Evolutionary conservation across 2,329 filamentous ascomycete species (phyloP).

Genomic region (Microcyclospora pomicola): DNA sequence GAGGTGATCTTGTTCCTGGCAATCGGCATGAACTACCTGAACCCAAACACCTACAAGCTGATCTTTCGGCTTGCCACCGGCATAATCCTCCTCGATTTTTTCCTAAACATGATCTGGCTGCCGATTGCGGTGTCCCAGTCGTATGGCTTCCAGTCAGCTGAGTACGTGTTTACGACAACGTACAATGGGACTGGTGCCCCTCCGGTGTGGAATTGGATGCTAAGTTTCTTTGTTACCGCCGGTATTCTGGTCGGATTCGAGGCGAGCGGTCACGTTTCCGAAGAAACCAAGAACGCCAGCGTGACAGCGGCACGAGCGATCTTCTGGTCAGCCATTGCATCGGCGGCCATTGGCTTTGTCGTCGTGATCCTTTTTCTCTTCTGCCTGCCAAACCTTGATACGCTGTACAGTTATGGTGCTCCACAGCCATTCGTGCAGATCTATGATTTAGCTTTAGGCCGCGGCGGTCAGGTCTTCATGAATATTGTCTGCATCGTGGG

Average conservation of each 20-base stretch:
- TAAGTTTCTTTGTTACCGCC: conserved; percentile 47
- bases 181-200: conserved; percentile 40
- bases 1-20: conserved; percentile 29
- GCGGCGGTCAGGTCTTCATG: conserved; percentile 47
- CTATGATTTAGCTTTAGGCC: conserved; percentile 43
- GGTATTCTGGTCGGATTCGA: conserved; percentile 49
- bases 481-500: conserved; percentile 41
- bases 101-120: conserved; percentile 47
- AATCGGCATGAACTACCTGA: conserved; percentile 26
- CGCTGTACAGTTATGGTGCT: conserved; percentile 39
- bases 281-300: conserved; percentile 46
- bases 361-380: conserved; percentile 47
- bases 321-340: conserved; percentile 46
- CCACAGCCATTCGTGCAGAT: conserved; percentile 46
- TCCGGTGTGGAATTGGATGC: conserved; percentile 48
- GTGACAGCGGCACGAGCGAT: conserved; percentile 44
- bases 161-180: conserved; percentile 47
- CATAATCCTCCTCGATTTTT: conserved; percentile 43
- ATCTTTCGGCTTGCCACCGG: conserved; percentile 39
- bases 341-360: conserved; percentile 41
- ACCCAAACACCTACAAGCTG: conserved; percentile 30
- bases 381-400: conserved; percentile 41
- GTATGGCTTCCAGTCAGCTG: conserved; percentile 43
- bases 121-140: conserved; percentile 43
- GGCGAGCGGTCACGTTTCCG: conserved; percentile 46